Evolutionary conservation across 1,284 basidiomycete genomes (phyloP), one percentile per base, ranked within the genome.

Genomic region (Ceratobasidium sp.): DNA sequence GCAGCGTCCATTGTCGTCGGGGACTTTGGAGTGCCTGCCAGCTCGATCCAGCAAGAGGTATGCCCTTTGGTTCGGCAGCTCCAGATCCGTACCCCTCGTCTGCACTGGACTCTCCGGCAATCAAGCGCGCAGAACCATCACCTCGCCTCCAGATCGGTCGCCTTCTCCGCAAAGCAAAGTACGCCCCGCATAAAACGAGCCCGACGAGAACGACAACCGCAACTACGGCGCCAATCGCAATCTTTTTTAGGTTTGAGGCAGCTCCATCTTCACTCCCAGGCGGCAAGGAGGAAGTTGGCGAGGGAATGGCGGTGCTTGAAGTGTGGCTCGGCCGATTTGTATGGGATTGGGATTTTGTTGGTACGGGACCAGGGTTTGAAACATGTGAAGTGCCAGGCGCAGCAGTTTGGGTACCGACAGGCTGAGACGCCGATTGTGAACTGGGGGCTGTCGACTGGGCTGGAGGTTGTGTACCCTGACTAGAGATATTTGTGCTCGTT

Each of bases 201-300:
- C 79, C 80, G 31, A 87, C 68, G 8, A 89, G 77, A 10, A 79
- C 85, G 17, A 89, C 75, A 4, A 84, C 74, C 32, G 85, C 87
- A 53, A 91, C 80, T 1, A 83, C 77, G 10, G 84, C 81, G 10
- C 87, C 86, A 20, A 91, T 76, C 7, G 82, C 84, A 70, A 90
- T 85, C 29, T 73, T 78, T 13, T 73, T 69, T 15, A 73, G 71
- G n/a, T 71, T 69, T 40, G 73, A 56, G 58, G 69, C 70, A 12
- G 73, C 64, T 25, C 70, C 71, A 35, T 70, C 69, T 8, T 67
- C 69, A 43, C 70, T 71, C 27, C 68, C 69, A 29, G 62, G 49
- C 4, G 62, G 62, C 12, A 54, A n/a, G 34, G 49, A 31, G 8
- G 50, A 29, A 22, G 62, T 45, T 35, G 60, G 10, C 22, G 60